Evolutionary conservation across 352 stramenopile genomes (phyloP), one percentile per base, ranked within the genome.

Genomic region (Globisporangium nagaii): DNA sequence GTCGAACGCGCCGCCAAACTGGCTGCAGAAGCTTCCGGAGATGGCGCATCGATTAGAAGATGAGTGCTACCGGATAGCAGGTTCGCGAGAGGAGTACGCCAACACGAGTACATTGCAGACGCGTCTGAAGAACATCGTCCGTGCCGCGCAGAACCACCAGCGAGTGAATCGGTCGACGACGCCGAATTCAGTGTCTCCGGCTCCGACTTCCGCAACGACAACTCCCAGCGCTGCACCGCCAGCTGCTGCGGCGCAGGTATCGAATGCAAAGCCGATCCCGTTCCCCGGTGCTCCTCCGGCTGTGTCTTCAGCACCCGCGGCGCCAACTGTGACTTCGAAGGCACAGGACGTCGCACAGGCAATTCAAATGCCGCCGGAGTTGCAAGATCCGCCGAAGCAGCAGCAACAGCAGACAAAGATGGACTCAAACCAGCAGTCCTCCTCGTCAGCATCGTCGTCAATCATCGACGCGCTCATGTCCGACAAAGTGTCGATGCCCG

Each of bases 31-130:
- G 62, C 75, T 99, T 19, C 96, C 96, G 0, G 92, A 98, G 63
- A 99, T 99, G 96, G 96, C 96, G 1, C 95, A 98, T 58, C 85
- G 96, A 42, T 74, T 99, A 36, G 96, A 99, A 65, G 96, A 99
- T 53, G 96, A 96, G 56, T 90, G 98, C 45, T 99, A 98, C 59
- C 84, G 84, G 4, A 90, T 90, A 65, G 72, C 96, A 67, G 37
- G 72, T 34, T 72, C 85, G 44, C 55, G 96, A 49, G 92, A 97
- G 46, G 94, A 98, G 43, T 99, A 99, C 59, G 95, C 95, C 42
- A 96, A 98, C 71, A 91, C 82, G 15, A 81, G 66, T 27, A 99
- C 96, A 17, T 64, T 99, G 17, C 98, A 99, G 61, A 84, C 91
- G 46, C 81, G 96, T 5, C 70, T 99, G 55, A 97, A 98, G 57